These are phyloP conservation scores for Ganoderma sp. DNA, from an alignment of 1,284 basidiomycete species.

Conservation along the genomic window DNA sequence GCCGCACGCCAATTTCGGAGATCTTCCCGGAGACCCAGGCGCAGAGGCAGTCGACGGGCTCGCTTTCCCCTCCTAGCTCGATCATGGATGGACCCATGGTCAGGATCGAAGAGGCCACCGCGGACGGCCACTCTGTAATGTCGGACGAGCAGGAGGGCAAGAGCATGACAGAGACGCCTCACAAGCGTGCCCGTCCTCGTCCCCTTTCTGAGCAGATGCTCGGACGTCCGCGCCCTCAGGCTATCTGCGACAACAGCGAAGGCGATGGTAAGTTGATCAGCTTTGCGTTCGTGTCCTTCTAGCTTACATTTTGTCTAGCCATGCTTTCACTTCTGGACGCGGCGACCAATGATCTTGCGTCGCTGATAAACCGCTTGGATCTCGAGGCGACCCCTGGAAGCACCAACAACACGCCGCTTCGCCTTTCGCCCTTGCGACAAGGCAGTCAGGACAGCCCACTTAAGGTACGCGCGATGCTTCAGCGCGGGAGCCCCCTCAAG, in stretches of 20 bases:
- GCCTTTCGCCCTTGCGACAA: conserved; percentile 36
- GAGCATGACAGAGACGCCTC: conserved; percentile 49
- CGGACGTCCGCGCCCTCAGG: conserved; percentile 52
- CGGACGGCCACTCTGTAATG: conserved; percentile 51
- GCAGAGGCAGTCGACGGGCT: conserved; percentile 20
- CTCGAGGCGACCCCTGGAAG: conserved; percentile 70
- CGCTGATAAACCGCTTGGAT: conserved; percentile 75
- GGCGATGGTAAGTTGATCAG: conserved; percentile 40
- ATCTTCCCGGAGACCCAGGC: conserved; percentile 42
- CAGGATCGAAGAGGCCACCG: conserved; percentile 57
- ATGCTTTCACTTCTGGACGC: conserved; percentile 74
- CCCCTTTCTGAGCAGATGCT: conserved; percentile 72
- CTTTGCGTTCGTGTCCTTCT: not conserved
- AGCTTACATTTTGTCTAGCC: conserved; percentile 39
- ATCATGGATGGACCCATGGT: conserved; percentile 46
- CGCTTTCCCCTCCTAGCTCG: conserved; percentile 29
- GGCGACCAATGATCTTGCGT: conserved; percentile 77
- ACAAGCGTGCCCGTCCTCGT: conserved; percentile 56
- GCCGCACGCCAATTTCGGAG: conserved; percentile 40
- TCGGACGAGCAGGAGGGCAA: conserved; percentile 35
- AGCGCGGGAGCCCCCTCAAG: conserved; percentile 36
- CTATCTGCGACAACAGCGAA: conserved; percentile 59
- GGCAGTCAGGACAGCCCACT: conserved; percentile 47
- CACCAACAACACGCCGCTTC: conserved; percentile 53
- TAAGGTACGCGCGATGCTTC: conserved; percentile 36